Percentiles rank a stretch among this genome's conserved stretches.
Conservation (phyloP, 768 basidiomycete genomes). For the Coprinopsis marcescibilis region DNA sequence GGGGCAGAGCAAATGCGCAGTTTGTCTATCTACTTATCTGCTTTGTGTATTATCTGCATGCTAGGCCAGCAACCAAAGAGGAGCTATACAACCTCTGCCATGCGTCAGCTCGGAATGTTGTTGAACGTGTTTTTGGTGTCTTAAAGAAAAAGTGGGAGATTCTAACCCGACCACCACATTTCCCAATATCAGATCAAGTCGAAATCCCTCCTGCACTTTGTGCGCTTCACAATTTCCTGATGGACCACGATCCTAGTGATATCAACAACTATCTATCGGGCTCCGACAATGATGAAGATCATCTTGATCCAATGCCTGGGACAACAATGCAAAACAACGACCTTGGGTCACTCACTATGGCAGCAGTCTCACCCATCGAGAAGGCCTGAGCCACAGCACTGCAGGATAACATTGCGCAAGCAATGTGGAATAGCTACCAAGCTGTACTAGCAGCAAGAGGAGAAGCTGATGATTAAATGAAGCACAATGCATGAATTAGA, state of each 20-base stretch:
- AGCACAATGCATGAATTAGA: slow-evolving; percentile 3
- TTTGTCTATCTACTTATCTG: slow-evolving; percentile 9
- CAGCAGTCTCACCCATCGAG: slow-evolving; percentile 24
- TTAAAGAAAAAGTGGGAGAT: slow-evolving; percentile 22
- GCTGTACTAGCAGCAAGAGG: background rate
- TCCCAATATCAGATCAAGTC: slow-evolving; percentile 15
- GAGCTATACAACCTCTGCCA: slow-evolving; percentile 39
- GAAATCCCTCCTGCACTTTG: slow-evolving; percentile 18
- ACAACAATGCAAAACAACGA: background rate
- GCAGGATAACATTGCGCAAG: slow-evolving; percentile 17
- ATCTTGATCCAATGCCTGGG: slow-evolving; percentile 4
- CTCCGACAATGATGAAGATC: slow-evolving; percentile 13
- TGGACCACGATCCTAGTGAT: slow-evolving; percentile 10
- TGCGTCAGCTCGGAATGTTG: slow-evolving; percentile 30
- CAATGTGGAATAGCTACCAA: slow-evolving; percentile 16
- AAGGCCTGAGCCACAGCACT: slow-evolving; percentile 4
- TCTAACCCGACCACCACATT: slow-evolving; percentile 16
- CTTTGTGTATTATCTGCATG: slow-evolving; percentile 14
- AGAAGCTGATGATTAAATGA: slow-evolving; percentile 1
- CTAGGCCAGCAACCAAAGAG: slow-evolving; percentile 28
- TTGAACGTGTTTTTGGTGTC: slow-evolving; percentile 35
- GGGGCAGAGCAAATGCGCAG: slow-evolving; percentile 16
- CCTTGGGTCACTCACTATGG: slow-evolving; percentile 6
- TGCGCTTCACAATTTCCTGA: slow-evolving; percentile 16
- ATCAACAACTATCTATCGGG: slow-evolving; percentile 4